These are phyloP conservation scores for Debaryomyces fabryi DNA, from an alignment of 1,139 yeast genomes.

Conservation along the genomic window DNA sequence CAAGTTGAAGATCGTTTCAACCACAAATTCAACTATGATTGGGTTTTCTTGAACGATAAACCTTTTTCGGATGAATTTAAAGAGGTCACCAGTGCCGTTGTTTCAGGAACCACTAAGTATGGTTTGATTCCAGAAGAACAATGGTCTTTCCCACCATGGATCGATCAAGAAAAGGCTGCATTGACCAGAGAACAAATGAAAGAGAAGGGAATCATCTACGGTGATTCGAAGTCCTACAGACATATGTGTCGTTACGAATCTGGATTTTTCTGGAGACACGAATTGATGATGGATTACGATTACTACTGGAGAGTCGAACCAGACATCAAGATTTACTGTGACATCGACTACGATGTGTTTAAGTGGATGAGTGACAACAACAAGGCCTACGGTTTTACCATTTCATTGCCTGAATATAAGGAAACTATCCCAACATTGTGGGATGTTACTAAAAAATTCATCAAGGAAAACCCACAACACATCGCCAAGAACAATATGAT, in stretches of 20 bases:
- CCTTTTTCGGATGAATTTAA: slow-evolving; percentile 45
- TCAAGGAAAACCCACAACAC: slow-evolving; percentile 64
- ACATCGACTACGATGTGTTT: slow-evolving; percentile 80
- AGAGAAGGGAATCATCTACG: slow-evolving; percentile 59
- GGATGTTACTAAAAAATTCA: slow-evolving; percentile 72
- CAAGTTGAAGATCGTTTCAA: slow-evolving; percentile 51
- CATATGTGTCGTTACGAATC: slow-evolving; percentile 93
- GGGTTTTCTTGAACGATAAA: slow-evolving; percentile 51
- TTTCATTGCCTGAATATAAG: slow-evolving; percentile 80
- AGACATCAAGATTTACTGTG: slow-evolving; percentile 75
- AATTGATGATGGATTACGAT: slow-evolving; percentile 68
- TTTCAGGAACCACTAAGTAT: slow-evolving; percentile 45
- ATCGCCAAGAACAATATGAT: slow-evolving; percentile 67
- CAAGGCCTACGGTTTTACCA: slow-evolving; percentile 76
- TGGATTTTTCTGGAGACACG: slow-evolving; percentile 86
- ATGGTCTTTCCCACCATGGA: slow-evolving; percentile 58
- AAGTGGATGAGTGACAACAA: slow-evolving; percentile 76
- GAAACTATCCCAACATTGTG: slow-evolving; percentile 82
- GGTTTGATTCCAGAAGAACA: slow-evolving; percentile 50
- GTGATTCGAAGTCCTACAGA: slow-evolving; percentile 63
- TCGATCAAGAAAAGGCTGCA: slow-evolving; percentile 61
- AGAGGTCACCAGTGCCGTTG: slow-evolving; percentile 33
- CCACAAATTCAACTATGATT: slow-evolving; percentile 44
- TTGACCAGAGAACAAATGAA: slow-evolving; percentile 52
- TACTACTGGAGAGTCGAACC: slow-evolving; percentile 98